Evolutionary conservation across 2,329 filamentous ascomycete species (phyloP), one percentile per base, ranked within the genome.

Genomic region (Colletotrichum trifolii): DNA sequence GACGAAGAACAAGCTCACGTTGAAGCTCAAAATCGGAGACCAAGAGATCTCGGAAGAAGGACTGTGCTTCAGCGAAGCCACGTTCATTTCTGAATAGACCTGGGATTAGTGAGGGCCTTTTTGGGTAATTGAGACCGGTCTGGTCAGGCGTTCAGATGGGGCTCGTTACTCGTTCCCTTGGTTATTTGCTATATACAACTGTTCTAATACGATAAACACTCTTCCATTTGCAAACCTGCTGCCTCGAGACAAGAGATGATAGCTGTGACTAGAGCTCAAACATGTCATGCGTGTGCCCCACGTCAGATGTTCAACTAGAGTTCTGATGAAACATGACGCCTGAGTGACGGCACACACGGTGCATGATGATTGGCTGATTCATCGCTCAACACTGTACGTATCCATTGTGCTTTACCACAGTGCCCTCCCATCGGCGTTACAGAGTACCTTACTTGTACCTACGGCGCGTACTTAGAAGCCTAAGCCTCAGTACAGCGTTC

Each of bases 1-100:
- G 40, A 80, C 82, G 66, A 79, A 85, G 63, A 87, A 87, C 73
- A 84, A 85, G 69, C 77, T 93, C 62, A 87, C 87, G 13, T 81
- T 99, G 71, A 95, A 96, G 83, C 73, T 99, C 71, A 96, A 94
- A 79, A 85, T 95, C 68, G 94, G 92, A 53, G 94, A 94, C 64
- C 85, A 92, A 72, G 91, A 94, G 72, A 86, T 89, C 67, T 83
- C 85, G 15, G 95, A 98, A 78, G 83, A 94, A 74, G 96, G 96
- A 52, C 82, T 80, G 50, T 80, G 97, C 59, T 97, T 96, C 79
- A 88, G 87, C 62, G 96, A 99, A 81, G 94, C 96, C 3, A 97
- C 94, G n/a, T 99, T 98, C 82, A 97, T 99, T 79, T 94, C 91
- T 56, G 90, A 82, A 68, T 78, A 75, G 71, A 70, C 60, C 36